phyloP scores from a whole-genome alignment of 805 yeast genomes.

The Cyberlindnera subsufficiens region DNA sequence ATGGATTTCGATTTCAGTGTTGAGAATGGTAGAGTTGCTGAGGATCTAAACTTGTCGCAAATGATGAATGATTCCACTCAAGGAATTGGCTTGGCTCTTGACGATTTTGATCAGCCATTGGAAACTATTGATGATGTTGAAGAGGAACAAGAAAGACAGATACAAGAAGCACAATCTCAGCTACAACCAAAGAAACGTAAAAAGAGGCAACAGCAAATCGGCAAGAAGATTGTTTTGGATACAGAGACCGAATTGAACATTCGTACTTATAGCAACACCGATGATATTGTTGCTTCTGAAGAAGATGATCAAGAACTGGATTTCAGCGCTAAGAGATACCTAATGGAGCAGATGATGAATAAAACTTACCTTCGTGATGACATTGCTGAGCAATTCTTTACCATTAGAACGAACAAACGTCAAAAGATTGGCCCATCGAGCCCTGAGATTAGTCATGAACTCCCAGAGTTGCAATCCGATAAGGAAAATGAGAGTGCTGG shows the following conservation, averaged over 20 bases:
- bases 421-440: slow-evolving; percentile 14
- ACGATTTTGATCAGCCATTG: slow-evolving; percentile 12
- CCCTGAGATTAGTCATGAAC: slow-evolving; percentile 6
- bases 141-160: slow-evolving; percentile 7
- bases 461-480: slow-evolving; percentile 18
- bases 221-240: slow-evolving; percentile 19
- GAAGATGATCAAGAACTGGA: slow-evolving; percentile 2
- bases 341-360: slow-evolving; percentile 11
- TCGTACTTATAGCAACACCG: slow-evolving; percentile 14
- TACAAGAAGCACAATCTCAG: slow-evolving; percentile 6
- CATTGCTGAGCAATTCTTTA: slow-evolving; percentile 12
- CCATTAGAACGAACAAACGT: slow-evolving; percentile 14
- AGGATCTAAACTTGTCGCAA: slow-evolving; percentile 16
- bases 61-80: slow-evolving; percentile 8
- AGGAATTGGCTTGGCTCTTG: slow-evolving; percentile 11
- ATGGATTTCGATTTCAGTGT: slow-evolving; percentile 31
- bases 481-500: slow-evolving; percentile 2
- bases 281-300: slow-evolving; percentile 4
- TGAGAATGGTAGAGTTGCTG: slow-evolving; percentile 14
- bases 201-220: slow-evolving; percentile 5
- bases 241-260: slow-evolving; percentile 21
- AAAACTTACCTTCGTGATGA: slow-evolving; percentile 14
- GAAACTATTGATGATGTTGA: slow-evolving; percentile 17
- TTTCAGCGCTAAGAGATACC: slow-evolving; percentile 15
- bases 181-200: slow-evolving; percentile 5